Base-by-base conservation (phyloP, 371 early-diverging fungal species). In the Nosema muscidifuracis region DNA sequence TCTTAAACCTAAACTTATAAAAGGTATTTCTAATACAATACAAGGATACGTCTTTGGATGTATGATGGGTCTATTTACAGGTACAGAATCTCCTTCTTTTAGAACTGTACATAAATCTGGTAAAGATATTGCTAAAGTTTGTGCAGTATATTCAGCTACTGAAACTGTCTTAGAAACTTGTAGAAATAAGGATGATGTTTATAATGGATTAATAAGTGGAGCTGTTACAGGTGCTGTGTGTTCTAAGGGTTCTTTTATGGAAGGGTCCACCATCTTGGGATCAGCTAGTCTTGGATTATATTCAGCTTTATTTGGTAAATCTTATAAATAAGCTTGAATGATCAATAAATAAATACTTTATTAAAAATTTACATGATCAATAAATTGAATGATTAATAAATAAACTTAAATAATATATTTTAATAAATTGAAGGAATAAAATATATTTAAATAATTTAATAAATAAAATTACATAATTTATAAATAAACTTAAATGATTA, bases 1-100 rank as follows among this genome's bases (percentile, higher is more conserved):
- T 30, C 9, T 50, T 34, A 76, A 69, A 47, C 75, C 79, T 15
- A 55, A 56, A 31, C 13, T 66, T 13, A n/a, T 57, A 56, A 79
- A 73, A 63, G 13, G 34, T 24, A 65, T 51, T 22, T 31, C 56
- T 13, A 68, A 72, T 50, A 58, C 73, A 1, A 1, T 64, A 28
- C 73, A 69, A 42, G 79, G 79, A 50, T 79, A 79, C 58, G 30
- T 58, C 3, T 79, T 79, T 71, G 79, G 79, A 20, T 79, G 75
- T 47, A 55, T 76, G 38, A 40, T 79, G 1, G 79, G 79, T 0
- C 31, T 72, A 6, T 75, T 79, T 71, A 65, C 66, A 12, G 38
- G 58, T 30, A 36, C 20, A 6, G 31, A 68, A 2, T 56, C 44
- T 24, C 67, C 73, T 1, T 7, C 65, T 13, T 16, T 65, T 12